Base-by-base conservation (phyloP, 805 yeast genomes). In the Yamadazyma takamatsuzukensis region DNA sequence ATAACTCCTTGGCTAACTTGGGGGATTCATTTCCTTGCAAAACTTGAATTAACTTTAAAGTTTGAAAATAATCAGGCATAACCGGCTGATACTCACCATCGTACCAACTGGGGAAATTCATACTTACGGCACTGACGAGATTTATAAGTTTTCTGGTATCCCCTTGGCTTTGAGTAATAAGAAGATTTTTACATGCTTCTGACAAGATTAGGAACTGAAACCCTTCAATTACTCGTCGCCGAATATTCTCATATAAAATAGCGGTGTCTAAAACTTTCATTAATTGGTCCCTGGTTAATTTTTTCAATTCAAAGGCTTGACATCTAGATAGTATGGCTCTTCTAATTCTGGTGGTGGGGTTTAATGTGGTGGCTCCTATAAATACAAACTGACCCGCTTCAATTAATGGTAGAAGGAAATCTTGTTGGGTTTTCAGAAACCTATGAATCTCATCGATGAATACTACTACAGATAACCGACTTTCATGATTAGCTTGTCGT, bases 281-380 rank as follows among this genome's bases (percentile, higher is more conserved):
- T 15, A 83, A 53, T 28, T 88, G 87, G 2, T 56, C 56, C 1
- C 47, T 40, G 1, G 55, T 51, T 18, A 88, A 64, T 36, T 73
- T 71, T 28, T 74, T 65, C 40, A 93, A 62, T 5, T 79, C 79
- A 51, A 88, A 83, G 0, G 87, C 77, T 37, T 88, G 80, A 49
- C 96, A 85, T 36, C 99, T 62, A 5, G 96, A 85, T 17, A 87
- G 54, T 21, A 93, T 62, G 0, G 97, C 97, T 34, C 82, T 76
- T 39, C 88, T 79, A 25, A 93, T 59, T 47, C 86, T 81, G 47
- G 83, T 81, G 29, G 83, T 78, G 4, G 97, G 96, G 50, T 88
- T 87, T 47, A 87, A 95, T 0, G 97, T 89, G 0, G 98, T 93
- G n/a, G 97, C 97, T 4, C 98, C 98, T 32, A 90, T 78, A 26